Evolutionary conservation across 2,329 filamentous ascomycete genomes (phyloP), one percentile per base, ranked within the genome.

Genomic region (Cladophialophora chaetospira): DNA sequence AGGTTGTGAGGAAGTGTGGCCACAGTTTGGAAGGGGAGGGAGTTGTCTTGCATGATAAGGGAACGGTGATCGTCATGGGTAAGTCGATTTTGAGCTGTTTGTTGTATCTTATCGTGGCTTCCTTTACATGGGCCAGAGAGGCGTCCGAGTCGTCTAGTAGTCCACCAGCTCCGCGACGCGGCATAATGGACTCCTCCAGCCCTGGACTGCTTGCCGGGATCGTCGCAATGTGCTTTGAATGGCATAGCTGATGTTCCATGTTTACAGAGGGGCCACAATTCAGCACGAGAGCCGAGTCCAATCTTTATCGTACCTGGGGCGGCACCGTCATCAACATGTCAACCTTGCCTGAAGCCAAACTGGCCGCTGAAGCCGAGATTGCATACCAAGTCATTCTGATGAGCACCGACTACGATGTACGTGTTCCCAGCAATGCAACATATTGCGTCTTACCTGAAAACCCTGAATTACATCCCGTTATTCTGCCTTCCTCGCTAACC

Each of bases 361-460:
- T 99, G 17, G 94, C 94, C 8, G 87, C 90, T 52, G 94, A 99
- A 78, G 94, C 94, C 21, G 94, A 99, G 79, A 88, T 99, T 67
- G 88, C 88, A 31, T 97, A 97, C 75, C 91, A 96, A 78, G 95
- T 97, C 84, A 96, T 99, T 69, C 96, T 93, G 81, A 99, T 99
- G 94, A 90, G 91, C 29, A 99, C 94, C 25, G 94, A 99, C 79
- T 99, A 99, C 74, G 94, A 99, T 55, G 60, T 60, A 57, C 15
- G 60, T 62, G 9, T 25, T 19, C 23, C 43, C n/a, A n/a, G 13
- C 29, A 15, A 38, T 9, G n/a, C n/a, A n/a, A n/a, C n/a, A n/a
- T n/a, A n/a, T n/a, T n/a, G n/a, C n/a, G n/a, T n/a, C n/a, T n/a
- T n/a, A n/a, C n/a, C n/a, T n/a, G n/a, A n/a, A n/a, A n/a, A 4